Evolutionary conservation across 768 basidiomycete genomes (phyloP).

Genomic region (Russula sp.): DNA sequence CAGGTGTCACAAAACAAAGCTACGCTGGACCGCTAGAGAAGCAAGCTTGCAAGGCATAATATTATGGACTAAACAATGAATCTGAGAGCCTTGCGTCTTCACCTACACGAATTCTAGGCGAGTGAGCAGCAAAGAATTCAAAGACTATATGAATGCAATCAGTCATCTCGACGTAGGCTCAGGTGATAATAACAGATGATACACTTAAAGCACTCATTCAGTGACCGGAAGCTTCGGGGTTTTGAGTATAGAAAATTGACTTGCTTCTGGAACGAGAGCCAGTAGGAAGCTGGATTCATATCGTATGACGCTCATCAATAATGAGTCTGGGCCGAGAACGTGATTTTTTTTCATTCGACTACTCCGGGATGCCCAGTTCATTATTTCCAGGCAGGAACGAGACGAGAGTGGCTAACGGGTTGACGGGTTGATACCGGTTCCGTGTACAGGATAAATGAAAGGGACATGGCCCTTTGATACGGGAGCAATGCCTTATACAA

Average conservation of each 20-base stretch:
- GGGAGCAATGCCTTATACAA: neutral
- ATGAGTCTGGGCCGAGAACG: neutral
- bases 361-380: conserved; percentile 8
- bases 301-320: neutral
- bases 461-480: neutral
- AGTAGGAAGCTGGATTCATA: neutral
- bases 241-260: neutral
- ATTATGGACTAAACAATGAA: too few species aligned
- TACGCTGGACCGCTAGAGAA: too few species aligned
- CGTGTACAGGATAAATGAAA: neutral
- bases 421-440: neutral
- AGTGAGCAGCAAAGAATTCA: too few species aligned
- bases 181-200: neutral
- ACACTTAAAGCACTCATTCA: neutral
- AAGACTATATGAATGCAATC: too few species aligned
- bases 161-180: neutral
- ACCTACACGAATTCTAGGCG: too few species aligned
- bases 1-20: too few species aligned
- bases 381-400: neutral
- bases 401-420: neutral
- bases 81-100: too few species aligned
- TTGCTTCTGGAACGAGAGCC: neutral
- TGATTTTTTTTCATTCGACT: neutral
- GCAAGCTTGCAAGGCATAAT: too few species aligned
- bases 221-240: conserved; percentile 5